A percentile compares a stretch with the other conserved stretches of the same genome.
Evolutionary conservation across 441 rosid genomes (phyloP).

Genomic region (Pelargonium fulgidum): DNA sequence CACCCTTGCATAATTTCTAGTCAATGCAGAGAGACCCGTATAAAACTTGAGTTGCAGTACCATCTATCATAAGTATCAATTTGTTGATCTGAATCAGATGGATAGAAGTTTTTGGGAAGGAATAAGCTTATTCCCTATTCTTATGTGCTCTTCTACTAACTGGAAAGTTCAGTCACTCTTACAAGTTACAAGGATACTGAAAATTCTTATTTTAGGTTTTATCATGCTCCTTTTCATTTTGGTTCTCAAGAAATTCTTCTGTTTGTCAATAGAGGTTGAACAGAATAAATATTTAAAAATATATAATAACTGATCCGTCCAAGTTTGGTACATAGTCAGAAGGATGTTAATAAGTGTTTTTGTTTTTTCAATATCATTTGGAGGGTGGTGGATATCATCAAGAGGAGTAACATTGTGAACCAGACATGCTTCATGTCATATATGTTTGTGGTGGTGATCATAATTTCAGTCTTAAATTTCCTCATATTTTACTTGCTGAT

Average conservation of each 20-base stretch:
- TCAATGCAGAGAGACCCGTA: no score
- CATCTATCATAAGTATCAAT: neutral
- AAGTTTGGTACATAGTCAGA: neutral
- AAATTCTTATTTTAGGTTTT: neutral
- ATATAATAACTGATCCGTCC: neutral
- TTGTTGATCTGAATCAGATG: neutral
- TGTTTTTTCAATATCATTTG: neutral
- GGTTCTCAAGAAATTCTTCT: neutral
- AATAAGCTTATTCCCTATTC: neutral
- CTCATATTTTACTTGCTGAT: constrained; percentile 1
- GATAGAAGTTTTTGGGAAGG: neutral
- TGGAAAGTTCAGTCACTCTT: neutral
- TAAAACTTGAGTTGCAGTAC: no score
- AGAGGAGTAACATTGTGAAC: neutral
- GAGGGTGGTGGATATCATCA: neutral
- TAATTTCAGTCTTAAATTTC: neutral
- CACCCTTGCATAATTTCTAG: neutral
- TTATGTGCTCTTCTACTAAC: neutral
- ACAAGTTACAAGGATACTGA: neutral
- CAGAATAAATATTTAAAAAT: neutral
- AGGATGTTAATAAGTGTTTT: neutral
- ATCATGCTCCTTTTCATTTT: neutral
- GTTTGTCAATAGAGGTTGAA: neutral
- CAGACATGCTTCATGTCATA: neutral
- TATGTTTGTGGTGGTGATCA: neutral